A percentile compares a stretch with the other conserved stretches of the same genome.
Evolutionary conservation across 208 protist species (phyloP).

Genomic region (Wallacemonas rigidus): DNA sequence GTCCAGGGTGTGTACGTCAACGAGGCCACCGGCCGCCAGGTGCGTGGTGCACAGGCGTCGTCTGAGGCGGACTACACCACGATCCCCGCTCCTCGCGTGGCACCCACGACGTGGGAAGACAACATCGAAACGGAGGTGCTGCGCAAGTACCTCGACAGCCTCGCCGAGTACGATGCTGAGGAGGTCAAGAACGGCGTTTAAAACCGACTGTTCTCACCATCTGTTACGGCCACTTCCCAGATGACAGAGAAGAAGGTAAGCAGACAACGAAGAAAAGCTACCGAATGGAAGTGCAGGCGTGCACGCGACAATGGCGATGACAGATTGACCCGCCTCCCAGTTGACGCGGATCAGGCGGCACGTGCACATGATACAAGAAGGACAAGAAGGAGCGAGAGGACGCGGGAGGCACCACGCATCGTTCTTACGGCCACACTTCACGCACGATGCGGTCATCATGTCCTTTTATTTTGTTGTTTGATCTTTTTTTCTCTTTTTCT

Average conservation of each 20-base stretch:
- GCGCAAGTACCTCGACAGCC: constrained; percentile 82
- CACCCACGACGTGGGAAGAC: constrained; percentile 78
- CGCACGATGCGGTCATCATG: too few relatives aligned
- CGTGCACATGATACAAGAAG: too few relatives aligned
- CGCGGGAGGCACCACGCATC: too few relatives aligned
- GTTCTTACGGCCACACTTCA: too few relatives aligned
- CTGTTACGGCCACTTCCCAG: too few relatives aligned
- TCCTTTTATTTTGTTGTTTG: constrained; percentile 19
- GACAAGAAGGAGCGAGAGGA: too few relatives aligned
- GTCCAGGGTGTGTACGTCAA: constrained; percentile 83
- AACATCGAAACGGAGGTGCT: constrained; percentile 90
- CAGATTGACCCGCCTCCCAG: too few relatives aligned
- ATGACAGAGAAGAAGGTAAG: neutral
- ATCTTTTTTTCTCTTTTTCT: constrained; percentile 18
- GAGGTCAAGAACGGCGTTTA: constrained; percentile 88
- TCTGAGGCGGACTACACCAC: constrained; percentile 86
- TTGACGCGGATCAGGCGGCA: too few relatives aligned
- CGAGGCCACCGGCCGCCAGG: constrained; percentile 61
- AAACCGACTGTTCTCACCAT: neutral
- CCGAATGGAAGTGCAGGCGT: too few relatives aligned
- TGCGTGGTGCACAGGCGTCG: constrained; percentile 22
- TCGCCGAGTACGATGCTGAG: constrained; percentile 83
- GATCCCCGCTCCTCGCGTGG: constrained; percentile 58
- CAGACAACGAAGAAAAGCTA: neutral
- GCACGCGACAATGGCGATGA: too few relatives aligned